A percentile compares a stretch with the other conserved stretches of the same genome.
Evolutionary conservation across 495 filamentous ascomycete genomes (phyloP).

Genomic region (Oidiodendron maius): DNA sequence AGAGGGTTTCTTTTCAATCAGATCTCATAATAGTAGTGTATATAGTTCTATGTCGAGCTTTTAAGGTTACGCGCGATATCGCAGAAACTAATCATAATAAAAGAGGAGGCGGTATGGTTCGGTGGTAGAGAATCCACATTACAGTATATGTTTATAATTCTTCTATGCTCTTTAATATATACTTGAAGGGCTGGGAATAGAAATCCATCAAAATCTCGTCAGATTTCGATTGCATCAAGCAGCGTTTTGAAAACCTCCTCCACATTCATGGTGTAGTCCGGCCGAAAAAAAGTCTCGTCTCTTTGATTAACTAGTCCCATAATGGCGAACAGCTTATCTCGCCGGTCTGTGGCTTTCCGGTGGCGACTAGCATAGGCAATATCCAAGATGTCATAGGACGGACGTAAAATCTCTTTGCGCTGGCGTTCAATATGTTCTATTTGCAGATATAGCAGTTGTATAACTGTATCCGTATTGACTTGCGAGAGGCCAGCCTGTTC

Average conservation of each 20-base stretch:
- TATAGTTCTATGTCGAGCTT: too few relatives aligned
- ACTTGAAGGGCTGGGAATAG: too few relatives aligned
- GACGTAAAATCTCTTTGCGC: background rate
- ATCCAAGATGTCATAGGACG: conserved; percentile 6
- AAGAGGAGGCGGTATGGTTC: too few relatives aligned
- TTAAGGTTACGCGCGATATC: too few relatives aligned
- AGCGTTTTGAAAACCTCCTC: background rate
- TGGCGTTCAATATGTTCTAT: conserved; percentile 18
- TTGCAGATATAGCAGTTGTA: conserved; percentile 1
- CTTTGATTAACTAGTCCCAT: conserved; percentile 16
- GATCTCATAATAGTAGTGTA: too few relatives aligned
- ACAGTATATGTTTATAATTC: too few relatives aligned
- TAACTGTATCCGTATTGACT: background rate
- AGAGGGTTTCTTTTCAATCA: too few relatives aligned
- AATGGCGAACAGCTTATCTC: conserved; percentile 24
- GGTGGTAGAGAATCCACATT: too few relatives aligned
- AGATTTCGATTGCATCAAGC: background rate
- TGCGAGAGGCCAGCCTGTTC: conserved; percentile 4
- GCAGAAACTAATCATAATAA: too few relatives aligned
- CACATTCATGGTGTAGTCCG: background rate
- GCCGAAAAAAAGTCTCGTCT: background rate
- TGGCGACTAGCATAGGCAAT: conserved; percentile 17
- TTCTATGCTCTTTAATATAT: too few relatives aligned
- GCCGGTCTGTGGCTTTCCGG: conserved; percentile 16
- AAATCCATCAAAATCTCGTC: too few relatives aligned